Evolutionary conservation across 257 asterid genomes (phyloP).

Genomic region (Solanum pinnatisectum): DNA sequence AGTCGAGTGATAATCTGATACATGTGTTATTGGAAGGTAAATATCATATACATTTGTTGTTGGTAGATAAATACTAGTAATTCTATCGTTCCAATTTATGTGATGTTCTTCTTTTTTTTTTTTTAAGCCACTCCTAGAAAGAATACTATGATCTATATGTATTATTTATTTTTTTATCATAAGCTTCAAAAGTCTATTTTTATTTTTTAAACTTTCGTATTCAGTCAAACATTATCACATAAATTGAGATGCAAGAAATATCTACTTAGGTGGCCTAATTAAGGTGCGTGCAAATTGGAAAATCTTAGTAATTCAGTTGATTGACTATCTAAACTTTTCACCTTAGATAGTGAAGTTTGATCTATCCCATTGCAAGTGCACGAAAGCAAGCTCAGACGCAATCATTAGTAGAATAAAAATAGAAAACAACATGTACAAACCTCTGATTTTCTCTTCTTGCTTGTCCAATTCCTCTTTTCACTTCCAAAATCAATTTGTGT

Average conservation of each 20-base stretch:
- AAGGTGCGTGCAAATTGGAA: accelerated
- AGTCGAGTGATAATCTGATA: not conserved
- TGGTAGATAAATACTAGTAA: not conserved
- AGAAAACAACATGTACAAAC: conserved; percentile 8
- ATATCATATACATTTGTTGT: not conserved
- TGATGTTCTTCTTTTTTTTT: not conserved
- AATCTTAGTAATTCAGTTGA: not conserved
- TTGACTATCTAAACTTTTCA: not conserved
- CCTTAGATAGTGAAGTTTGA: no score
- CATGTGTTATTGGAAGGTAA: not conserved
- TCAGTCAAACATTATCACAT: not conserved
- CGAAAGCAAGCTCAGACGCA: not conserved
- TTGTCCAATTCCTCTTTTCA: not conserved
- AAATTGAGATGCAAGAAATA: not conserved
- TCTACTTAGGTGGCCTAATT: not conserved
- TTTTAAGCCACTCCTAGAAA: not conserved
- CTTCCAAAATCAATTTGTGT: not conserved
- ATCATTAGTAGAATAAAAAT: not conserved
- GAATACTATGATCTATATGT: not conserved
- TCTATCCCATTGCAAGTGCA: not conserved
- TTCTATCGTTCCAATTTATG: not conserved
- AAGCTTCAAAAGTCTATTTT: no score
- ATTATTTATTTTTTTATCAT: no score
- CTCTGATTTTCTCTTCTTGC: conserved; percentile 53
- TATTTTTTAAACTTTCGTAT: no score